Base-by-base conservation (phyloP, 2,329 filamentous ascomycete genomes). In the Beauveria sp. region DNA sequence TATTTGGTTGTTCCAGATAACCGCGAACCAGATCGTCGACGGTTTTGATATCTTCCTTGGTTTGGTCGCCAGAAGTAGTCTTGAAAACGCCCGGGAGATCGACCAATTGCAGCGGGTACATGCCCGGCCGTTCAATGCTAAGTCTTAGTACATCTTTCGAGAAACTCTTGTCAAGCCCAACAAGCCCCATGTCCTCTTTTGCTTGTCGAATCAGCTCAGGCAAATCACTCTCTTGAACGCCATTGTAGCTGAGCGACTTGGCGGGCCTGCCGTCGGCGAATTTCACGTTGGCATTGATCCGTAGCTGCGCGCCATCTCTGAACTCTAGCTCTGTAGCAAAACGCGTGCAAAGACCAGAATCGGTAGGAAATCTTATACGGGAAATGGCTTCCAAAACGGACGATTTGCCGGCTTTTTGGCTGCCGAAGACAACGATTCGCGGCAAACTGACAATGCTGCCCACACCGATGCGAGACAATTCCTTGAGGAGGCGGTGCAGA, bases 381-480 rank as follows among this genome's bases (percentile, higher is more conserved):
- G 79, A 82, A 37, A 83, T 63, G 20, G 75, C 92, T 70, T 94
- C 90, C 34, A 94, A 77, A 20, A 94, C 88, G 1, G 90, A 93
- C 72, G 88, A 91, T 78, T 96, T 96, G 68, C 91, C 91, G 48
- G 90, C 91, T 0, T 89, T 92, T 70, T 94, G 91, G 66, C 90
- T 91, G 63, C 91, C 91, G 10, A 93, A 90, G 8, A 92, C 90
- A 41, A 89, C 88, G 66, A 94, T 90, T 75, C 90, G 83, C n/a
- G 1, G 63, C n/a, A 55, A 34, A 66, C 44, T 37, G 40, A 59
- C 40, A 53, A 52, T 52, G 14, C 8, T 52, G 16, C 40, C 57
- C 22, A 59, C 48, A 22, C 48, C 48, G 47, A 30, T 55, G 40
- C 52, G 52, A 20, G 16, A 24, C 16, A 55, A 18, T 16, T 55